Evolutionary conservation across 163 green algal genomes (phyloP).

Genomic region (Scenedesmus sp.): DNA sequence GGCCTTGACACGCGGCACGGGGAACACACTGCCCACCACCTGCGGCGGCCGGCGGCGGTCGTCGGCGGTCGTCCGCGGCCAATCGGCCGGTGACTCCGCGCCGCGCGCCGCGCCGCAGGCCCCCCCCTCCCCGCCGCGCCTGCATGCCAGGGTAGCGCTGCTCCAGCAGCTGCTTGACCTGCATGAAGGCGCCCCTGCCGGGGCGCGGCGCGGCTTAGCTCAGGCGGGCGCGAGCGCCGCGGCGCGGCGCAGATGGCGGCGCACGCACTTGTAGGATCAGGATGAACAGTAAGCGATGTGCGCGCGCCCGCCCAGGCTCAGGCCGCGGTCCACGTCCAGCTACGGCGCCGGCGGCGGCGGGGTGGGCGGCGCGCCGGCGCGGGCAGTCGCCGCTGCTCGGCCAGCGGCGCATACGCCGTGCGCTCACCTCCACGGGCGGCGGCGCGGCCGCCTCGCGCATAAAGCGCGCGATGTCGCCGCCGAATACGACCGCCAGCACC

Average conservation of each 20-base stretch:
- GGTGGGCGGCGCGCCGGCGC: too few species aligned
- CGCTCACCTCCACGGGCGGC: background rate
- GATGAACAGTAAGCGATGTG: slow-evolving; percentile 54
- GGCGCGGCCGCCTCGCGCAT: background rate
- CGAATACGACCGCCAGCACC: background rate
- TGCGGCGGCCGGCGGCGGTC: too few species aligned
- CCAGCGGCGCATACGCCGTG: background rate
- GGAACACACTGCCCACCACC: slow-evolving; percentile 48
- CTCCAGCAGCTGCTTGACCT: slow-evolving; percentile 51
- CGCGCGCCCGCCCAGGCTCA: slow-evolving; percentile 24
- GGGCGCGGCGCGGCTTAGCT: background rate
- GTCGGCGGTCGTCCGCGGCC: too few species aligned
- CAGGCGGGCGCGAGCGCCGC: background rate
- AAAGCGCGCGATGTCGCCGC: background rate
- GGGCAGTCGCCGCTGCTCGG: too few species aligned
- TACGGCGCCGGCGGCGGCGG: too few species aligned
- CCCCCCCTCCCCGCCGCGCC: too few species aligned
- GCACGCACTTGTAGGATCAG: slow-evolving; percentile 58
- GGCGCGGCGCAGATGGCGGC: background rate
- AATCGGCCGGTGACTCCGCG: too few species aligned
- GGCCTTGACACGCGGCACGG: slow-evolving; percentile 42
- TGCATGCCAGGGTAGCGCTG: slow-evolving; percentile 52
- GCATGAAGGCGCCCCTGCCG: slow-evolving; percentile 62
- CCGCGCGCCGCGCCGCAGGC: too few species aligned
- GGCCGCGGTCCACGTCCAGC: slow-evolving; percentile 40